Conservation (phyloP, 495 filamentous ascomycete genomes). For the Hypoxylon intermedium region DNA sequence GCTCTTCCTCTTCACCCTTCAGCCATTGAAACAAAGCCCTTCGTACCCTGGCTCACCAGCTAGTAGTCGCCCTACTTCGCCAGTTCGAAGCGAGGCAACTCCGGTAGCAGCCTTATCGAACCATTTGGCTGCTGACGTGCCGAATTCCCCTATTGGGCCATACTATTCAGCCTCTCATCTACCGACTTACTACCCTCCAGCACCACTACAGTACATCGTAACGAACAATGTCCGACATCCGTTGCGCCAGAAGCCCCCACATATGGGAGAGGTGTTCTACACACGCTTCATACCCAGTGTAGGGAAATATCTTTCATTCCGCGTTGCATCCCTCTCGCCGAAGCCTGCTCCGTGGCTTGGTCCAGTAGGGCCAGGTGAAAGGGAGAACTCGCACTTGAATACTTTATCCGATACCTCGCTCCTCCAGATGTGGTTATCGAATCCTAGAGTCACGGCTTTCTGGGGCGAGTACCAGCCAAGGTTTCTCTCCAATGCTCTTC, state of each 20-base stretch:
- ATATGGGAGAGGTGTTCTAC: slow-evolving; percentile 89
- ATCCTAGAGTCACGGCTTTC: slow-evolving; percentile 78
- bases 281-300: slow-evolving; percentile 83
- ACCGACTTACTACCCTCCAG: slow-evolving; percentile 88
- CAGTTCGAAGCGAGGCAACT: slow-evolving; percentile 56
- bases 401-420: slow-evolving; percentile 71
- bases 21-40: slow-evolving; percentile 59
- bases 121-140: slow-evolving; percentile 39
- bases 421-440: slow-evolving; percentile 88
- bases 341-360: slow-evolving; percentile 62
- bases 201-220: slow-evolving; percentile 79
- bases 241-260: slow-evolving; percentile 84
- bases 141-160: slow-evolving; percentile 61
- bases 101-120: slow-evolving; percentile 15
- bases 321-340: slow-evolving; percentile 69
- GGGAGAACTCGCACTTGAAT: slow-evolving; percentile 42
- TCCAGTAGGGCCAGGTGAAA: slow-evolving; percentile 53
- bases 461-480: slow-evolving; percentile 77
- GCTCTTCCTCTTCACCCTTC: slow-evolving; percentile 84
- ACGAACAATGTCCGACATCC: slow-evolving; percentile 85
- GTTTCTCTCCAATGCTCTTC: slow-evolving; percentile 71
- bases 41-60: slow-evolving; percentile 65
- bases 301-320: slow-evolving; percentile 85
- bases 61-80: slow-evolving; percentile 65
- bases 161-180: slow-evolving; percentile 81